A percentile compares a stretch with the other conserved stretches of the same genome.
Conservation (phyloP, 1,139 yeast genomes). For the Pneumocystis oryctolagi region DNA sequence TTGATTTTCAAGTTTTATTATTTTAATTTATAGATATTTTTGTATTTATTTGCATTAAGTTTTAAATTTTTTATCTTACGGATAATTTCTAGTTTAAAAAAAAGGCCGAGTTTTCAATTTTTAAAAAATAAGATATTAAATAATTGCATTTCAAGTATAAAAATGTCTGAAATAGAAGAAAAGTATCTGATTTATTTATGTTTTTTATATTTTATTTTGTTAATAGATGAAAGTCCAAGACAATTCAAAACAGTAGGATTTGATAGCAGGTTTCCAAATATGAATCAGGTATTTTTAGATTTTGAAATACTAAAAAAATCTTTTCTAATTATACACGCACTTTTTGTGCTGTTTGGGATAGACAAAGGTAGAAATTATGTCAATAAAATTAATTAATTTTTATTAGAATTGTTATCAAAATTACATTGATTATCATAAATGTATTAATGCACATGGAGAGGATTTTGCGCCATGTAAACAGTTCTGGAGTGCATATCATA, state of each 20-base stretch:
- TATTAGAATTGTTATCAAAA: conserved; percentile 36
- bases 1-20: no score
- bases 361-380: background rate
- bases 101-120: background rate
- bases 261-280: conserved; percentile 11
- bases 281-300: conserved; percentile 8
- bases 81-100: background rate
- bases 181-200: background rate
- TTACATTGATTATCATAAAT: conserved; percentile 94
- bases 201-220: background rate
- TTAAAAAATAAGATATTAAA: background rate
- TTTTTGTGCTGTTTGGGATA: background rate
- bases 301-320: background rate
- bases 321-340: background rate
- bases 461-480: conserved; percentile 96
- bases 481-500: conserved; percentile 27
- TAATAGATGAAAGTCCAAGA: background rate
- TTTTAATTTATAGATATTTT: no score
- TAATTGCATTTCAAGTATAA: background rate
- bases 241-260: conserved; percentile 7
- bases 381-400: background rate
- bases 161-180: background rate
- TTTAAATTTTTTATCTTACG: no score
- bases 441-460: conserved; percentile 93
- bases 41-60: no score